A percentile compares a stretch with the other conserved stretches of the same genome.
These are phyloP conservation scores for Rhamnella rubrinervis DNA, from an alignment of 331 rosid species.

Conservation along the genomic window DNA sequence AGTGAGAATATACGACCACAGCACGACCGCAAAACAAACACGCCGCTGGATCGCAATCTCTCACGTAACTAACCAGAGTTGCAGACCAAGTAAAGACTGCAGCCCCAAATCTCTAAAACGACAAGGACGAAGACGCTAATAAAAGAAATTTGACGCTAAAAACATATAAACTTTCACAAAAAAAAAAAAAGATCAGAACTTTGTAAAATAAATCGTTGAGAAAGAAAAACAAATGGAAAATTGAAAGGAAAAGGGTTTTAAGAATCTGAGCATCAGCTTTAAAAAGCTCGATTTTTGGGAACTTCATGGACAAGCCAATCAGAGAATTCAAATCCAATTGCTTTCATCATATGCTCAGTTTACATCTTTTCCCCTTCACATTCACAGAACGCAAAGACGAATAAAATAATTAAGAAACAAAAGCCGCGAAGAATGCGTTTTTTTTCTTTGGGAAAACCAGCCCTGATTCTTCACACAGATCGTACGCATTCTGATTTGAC, in stretches of 20 bases:
- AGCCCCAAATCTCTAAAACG: no score
- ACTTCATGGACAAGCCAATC: slow-evolving; percentile 15
- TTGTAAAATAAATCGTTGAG: background rate
- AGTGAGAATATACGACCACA: background rate
- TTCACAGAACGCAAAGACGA: background rate
- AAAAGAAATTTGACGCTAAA: background rate
- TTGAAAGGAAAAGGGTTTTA: background rate
- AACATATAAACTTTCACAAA: background rate
- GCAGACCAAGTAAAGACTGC: no score
- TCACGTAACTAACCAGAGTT: no score
- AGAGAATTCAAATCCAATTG: slow-evolving; percentile 14
- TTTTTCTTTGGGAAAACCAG: background rate
- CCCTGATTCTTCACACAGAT: background rate
- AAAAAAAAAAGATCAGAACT: background rate
- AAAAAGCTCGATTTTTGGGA: slow-evolving; percentile 26
- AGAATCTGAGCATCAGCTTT: slow-evolving; percentile 22
- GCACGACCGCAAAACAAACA: no score
- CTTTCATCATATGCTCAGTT: slow-evolving; percentile 20
- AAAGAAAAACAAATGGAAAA: no score
- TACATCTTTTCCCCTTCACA: background rate
- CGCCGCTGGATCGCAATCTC: no score
- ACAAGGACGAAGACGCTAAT: background rate
- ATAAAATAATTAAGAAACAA: background rate
- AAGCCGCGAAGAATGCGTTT: no score
- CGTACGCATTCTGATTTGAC: no score